Evolutionary conservation across 2,329 filamentous ascomycete genomes (phyloP), one percentile per base, ranked within the genome.

Genomic region (Microdochium nivale): DNA sequence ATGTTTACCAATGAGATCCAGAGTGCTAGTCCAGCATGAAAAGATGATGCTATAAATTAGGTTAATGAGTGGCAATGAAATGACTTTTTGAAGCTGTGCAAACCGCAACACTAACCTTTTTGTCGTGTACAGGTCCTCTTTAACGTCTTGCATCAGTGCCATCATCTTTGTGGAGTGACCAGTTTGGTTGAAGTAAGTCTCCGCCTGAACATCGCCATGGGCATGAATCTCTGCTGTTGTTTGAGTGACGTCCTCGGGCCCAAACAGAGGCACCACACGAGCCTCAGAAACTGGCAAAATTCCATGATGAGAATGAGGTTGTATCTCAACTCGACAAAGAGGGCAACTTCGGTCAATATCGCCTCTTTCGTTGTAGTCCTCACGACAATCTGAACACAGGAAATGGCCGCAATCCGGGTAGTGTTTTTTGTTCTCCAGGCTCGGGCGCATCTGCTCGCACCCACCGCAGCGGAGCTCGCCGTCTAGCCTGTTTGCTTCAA

Each of bases 21-120:
- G 59, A 0, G 71, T 74, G 1, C 66, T 59, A 1, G 69, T 75
- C 74, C 71, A 76, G 52, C 66, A 73, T 0, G 72, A 74, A 37
- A 76, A 76, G 44, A 76, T 66, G 30, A 75, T 73, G 44, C 70
- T 76, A 43, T 23, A 50, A 16, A 37, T 7, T 19, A 8, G 33
- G 11, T 44, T 21, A 25, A 24, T 52, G 19, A 51, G 49, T n/a
- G n/a, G n/a, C n/a, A n/a, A n/a, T n/a, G n/a, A n/a, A n/a, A n/a
- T n/a, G n/a, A n/a, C n/a, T n/a, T n/a, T n/a, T n/a, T n/a, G 30
- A 23, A 11, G 25, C 13, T 16, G 5, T 21, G 46, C 44, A 49
- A 33, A 11, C 21, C 9, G 13, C 19, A 11, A 23, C 23, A 55
- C 49, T 37, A 57, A 59, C 62, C 61, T 64, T 49, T 65, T 63